Evolutionary conservation across 225 moss, liverwort and hornwort genomes (phyloP).

Genomic region (Polytrichum commune): DNA sequence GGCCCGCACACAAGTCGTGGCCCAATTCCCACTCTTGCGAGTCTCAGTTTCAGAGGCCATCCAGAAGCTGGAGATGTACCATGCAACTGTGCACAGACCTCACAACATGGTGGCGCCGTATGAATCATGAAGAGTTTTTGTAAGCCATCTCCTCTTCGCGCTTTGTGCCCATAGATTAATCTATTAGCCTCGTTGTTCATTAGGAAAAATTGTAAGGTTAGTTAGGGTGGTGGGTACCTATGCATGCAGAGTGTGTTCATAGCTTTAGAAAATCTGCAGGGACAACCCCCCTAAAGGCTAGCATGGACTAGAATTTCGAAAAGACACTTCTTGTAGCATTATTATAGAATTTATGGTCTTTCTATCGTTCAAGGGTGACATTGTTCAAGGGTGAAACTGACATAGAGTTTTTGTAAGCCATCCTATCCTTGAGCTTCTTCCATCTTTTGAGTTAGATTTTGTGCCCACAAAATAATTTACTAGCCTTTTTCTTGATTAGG

Average conservation of each 20-base stretch:
- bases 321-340: not conserved
- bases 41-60: conserved; percentile 19
- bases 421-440: no score
- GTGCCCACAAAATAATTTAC: no score
- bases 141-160: no score
- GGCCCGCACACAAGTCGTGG: conserved; percentile 14
- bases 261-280: not conserved
- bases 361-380: not conserved
- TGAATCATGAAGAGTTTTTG: conserved; percentile 8
- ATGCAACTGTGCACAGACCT: conserved; percentile 23
- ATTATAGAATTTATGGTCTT: not conserved
- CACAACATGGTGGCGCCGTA: conserved; percentile 34
- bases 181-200: no score
- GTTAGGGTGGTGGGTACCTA: not conserved
- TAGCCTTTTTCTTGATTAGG: no score
- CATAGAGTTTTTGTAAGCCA: no score
- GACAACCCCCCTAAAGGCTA: not conserved
- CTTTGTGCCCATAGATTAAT: no score
- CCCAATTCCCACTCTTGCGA: conserved; percentile 13
- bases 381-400: not conserved
- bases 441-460: no score
- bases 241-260: not conserved
- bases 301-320: not conserved
- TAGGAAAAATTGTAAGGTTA: not conserved
- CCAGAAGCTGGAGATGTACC: conserved; percentile 31